Conservation (phyloP, 2,329 filamentous ascomycete species). For the Clonostachys rosea region DNA sequence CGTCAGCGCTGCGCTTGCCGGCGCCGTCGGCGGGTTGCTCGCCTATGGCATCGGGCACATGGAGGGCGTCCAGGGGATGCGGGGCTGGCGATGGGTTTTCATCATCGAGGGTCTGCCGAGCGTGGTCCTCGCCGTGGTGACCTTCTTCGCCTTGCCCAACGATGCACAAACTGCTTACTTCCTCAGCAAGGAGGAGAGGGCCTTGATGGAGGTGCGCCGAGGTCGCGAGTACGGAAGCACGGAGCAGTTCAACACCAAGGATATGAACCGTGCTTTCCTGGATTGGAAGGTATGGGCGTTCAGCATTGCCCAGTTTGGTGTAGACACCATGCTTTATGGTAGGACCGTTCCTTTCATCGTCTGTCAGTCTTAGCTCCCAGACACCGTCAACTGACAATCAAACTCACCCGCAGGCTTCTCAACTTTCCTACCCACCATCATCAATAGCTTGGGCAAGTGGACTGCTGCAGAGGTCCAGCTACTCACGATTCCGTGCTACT, state of each 20-base stretch:
- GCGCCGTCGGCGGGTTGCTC: conserved; percentile 67
- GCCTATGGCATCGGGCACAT: conserved; percentile 72
- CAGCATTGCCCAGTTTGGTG: conserved; percentile 65
- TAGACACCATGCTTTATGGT: conserved; percentile 71
- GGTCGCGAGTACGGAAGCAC: conserved; percentile 41
- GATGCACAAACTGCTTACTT: conserved; percentile 52
- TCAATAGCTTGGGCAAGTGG: conserved; percentile 62
- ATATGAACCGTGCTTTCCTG: conserved; percentile 61
- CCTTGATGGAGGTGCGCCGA: conserved; percentile 50
- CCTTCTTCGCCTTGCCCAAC: conserved; percentile 27
- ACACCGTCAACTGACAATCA: neutral
- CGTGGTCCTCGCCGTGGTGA: conserved; percentile 23
- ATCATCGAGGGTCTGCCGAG: conserved; percentile 46
- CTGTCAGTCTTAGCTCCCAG: neutral
- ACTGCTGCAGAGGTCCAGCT: conserved; percentile 64
- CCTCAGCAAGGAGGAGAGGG: conserved; percentile 52
- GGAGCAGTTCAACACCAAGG: conserved; percentile 43
- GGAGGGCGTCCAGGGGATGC: conserved; percentile 59
- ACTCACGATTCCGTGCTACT: conserved; percentile 75
- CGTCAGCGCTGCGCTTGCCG: conserved; percentile 64
- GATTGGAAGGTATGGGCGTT: conserved; percentile 78
- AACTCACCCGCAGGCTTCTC: conserved; percentile 50
- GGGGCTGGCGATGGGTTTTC: conserved; percentile 70
- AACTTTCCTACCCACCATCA: conserved; percentile 77
- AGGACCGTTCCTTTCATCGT: conserved; percentile 2